Percentiles rank a stretch among this genome's conserved stretches.
Evolutionary conservation across 2,329 filamentous ascomycete genomes (phyloP).

Genomic region (Penicillium frequentans): DNA sequence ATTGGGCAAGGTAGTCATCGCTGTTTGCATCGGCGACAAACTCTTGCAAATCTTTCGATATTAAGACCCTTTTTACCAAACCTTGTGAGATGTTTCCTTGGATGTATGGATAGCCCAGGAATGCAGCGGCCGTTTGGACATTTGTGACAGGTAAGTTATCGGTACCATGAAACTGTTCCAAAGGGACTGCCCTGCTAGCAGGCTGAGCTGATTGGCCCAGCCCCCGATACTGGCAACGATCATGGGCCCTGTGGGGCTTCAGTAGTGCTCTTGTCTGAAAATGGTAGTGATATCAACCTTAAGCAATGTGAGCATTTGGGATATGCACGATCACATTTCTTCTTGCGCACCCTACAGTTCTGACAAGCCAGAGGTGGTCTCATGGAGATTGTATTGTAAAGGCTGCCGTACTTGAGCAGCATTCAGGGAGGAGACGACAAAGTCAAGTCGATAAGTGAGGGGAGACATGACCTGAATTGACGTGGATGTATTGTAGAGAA

Average conservation of each 20-base stretch:
- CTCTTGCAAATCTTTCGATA: neutral
- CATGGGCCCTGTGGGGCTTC: neutral
- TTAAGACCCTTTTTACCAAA: neutral
- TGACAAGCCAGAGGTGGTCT: conserved; percentile 15
- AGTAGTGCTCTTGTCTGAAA: neutral
- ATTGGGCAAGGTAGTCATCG: neutral
- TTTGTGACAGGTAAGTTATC: neutral
- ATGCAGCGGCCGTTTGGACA: conserved; percentile 4
- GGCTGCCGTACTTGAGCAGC: neutral
- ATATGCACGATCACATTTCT: conserved; percentile 19
- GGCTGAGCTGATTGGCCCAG: neutral
- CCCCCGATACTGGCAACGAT: conserved; percentile 7
- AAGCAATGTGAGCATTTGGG: conserved; percentile 16
- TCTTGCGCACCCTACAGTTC: conserved; percentile 15
- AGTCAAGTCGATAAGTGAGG: neutral
- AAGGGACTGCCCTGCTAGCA: neutral
- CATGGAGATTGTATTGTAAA: neutral
- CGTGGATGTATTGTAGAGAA: neutral
- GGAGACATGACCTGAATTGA: neutral
- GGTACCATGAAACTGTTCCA: neutral
- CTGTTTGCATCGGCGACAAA: neutral
- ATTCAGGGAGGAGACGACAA: neutral
- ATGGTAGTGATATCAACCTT: neutral
- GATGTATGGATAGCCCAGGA: conserved; percentile 7
- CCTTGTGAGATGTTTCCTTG: neutral